These are phyloP conservation scores for Torulaspora gathmanii DNA, from an alignment of 805 yeast genomes.

Conservation along the genomic window DNA sequence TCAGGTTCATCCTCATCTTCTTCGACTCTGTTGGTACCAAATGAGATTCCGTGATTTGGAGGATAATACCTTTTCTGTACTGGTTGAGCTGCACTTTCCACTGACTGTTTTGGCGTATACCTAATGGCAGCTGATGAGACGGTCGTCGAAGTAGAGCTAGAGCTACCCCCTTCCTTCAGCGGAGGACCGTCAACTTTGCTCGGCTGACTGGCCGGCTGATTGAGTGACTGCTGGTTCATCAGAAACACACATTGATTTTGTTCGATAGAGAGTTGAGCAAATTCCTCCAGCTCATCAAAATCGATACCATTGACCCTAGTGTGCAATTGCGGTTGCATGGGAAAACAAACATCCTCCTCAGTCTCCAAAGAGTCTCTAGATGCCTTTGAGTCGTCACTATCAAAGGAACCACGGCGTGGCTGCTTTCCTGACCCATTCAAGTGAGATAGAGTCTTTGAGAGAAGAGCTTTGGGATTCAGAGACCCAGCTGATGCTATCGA, in stretches of 20 bases:
- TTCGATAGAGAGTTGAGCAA: slow-evolving; percentile 55
- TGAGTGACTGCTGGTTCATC: slow-evolving; percentile 10
- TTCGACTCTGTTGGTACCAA: slow-evolving; percentile 40
- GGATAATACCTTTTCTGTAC: not conserved
- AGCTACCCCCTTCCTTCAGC: slow-evolving; percentile 10
- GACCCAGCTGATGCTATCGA: slow-evolving; percentile 12
- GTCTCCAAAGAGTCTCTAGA: slow-evolving; percentile 83
- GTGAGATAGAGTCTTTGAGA: slow-evolving; percentile 12
- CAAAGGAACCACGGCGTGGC: slow-evolving; percentile 36
- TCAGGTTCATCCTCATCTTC: slow-evolving; percentile 15
- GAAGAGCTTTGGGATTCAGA: slow-evolving; percentile 9
- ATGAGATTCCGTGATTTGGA: slow-evolving; percentile 35
- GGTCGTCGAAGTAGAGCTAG: slow-evolving; percentile 36
- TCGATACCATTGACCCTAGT: slow-evolving; percentile 72
- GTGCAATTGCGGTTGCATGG: slow-evolving; percentile 65
- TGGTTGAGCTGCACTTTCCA: not conserved
- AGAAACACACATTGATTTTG: slow-evolving; percentile 37
- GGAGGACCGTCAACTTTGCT: not conserved
- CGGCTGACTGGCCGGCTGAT: slow-evolving; percentile 1
- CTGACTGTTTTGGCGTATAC: slow-evolving; percentile 48
- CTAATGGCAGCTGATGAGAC: slow-evolving; percentile 51
- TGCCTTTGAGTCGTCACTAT: slow-evolving; percentile 68
- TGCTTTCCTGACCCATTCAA: slow-evolving; percentile 5
- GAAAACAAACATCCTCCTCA: slow-evolving; percentile 97
- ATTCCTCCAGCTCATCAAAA: slow-evolving; percentile 84